These are phyloP conservation scores for Acanthamoeba sp. DNA, from an alignment of 208 protist species.

Conservation along the genomic window DNA sequence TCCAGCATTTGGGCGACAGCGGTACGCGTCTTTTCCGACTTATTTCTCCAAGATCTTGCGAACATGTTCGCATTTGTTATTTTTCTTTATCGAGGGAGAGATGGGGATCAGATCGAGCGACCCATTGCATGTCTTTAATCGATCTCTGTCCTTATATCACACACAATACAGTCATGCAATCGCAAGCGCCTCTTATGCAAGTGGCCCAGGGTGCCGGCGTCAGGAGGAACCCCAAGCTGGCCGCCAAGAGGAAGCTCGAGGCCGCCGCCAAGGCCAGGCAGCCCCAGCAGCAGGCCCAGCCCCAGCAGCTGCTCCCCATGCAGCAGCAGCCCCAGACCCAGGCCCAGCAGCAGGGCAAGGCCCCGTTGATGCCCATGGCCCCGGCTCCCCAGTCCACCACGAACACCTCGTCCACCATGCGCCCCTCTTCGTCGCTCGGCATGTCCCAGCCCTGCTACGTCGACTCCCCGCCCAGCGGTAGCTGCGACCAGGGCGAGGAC, in stretches of 20 bases:
- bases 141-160: background rate
- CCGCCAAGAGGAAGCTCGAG: conserved; percentile 40
- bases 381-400: background rate
- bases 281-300: background rate
- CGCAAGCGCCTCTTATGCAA: conserved; percentile 65
- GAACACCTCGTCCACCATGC: background rate
- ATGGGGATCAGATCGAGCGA: background rate
- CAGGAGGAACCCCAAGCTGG: conserved; percentile 46
- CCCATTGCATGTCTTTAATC: background rate
- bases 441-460: background rate
- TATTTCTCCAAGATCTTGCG: background rate
- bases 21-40: background rate
- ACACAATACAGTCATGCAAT: conserved; percentile 1
- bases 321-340: background rate
- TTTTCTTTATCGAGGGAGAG: background rate
- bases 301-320: background rate
- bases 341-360: background rate
- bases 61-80: background rate
- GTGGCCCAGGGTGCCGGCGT: conserved; percentile 12
- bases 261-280: conserved; percentile 23
- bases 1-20: conserved; percentile 25
- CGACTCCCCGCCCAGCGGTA: conserved; percentile 17
- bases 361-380: background rate
- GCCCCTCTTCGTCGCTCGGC: background rate
- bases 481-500: background rate